These are phyloP conservation scores for Tulasnella calospora DNA, from an alignment of 768 basidiomycete genomes.

Conservation along the genomic window DNA sequence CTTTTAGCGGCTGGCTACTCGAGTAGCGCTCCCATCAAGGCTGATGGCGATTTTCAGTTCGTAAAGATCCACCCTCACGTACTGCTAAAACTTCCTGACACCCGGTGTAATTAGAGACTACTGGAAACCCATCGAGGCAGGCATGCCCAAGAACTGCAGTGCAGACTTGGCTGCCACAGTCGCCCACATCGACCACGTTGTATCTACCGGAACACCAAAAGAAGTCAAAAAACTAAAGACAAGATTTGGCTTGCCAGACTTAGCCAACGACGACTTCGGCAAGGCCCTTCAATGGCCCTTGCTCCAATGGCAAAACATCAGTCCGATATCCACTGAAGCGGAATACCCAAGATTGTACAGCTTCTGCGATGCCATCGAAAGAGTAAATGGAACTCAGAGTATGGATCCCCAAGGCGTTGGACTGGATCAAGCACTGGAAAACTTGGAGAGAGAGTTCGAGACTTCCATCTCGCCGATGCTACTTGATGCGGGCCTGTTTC, in stretches of 20 bases:
- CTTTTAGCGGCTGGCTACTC: slow-evolving; percentile 22
- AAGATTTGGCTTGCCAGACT: background rate
- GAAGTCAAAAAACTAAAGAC: background rate
- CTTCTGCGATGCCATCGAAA: slow-evolving; percentile 24
- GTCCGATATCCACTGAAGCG: background rate
- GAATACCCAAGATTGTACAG: slow-evolving; percentile 1
- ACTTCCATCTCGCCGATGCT: background rate
- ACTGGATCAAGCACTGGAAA: background rate
- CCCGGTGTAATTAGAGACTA: slow-evolving; percentile 10
- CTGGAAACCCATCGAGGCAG: slow-evolving; percentile 23
- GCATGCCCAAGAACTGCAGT: slow-evolving; percentile 28
- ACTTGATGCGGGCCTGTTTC: background rate
- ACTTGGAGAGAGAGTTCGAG: background rate
- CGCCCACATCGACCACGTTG: background rate
- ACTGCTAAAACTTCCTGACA: background rate
- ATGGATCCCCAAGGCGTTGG: background rate
- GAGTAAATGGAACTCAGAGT: background rate
- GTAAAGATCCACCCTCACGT: background rate
- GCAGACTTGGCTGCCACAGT: slow-evolving; percentile 6
- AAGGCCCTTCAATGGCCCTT: background rate
- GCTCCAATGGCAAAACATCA: slow-evolving; percentile 11
- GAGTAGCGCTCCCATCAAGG: slow-evolving; percentile 22
- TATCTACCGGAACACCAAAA: background rate
- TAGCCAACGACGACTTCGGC: slow-evolving; percentile 14
- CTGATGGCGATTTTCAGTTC: slow-evolving; percentile 20